Percentiles rank a stretch among this genome's conserved stretches.
Evolutionary conservation across 2,329 filamentous ascomycete genomes (phyloP).

Genomic region (Pseudogymnoascus sp.): DNA sequence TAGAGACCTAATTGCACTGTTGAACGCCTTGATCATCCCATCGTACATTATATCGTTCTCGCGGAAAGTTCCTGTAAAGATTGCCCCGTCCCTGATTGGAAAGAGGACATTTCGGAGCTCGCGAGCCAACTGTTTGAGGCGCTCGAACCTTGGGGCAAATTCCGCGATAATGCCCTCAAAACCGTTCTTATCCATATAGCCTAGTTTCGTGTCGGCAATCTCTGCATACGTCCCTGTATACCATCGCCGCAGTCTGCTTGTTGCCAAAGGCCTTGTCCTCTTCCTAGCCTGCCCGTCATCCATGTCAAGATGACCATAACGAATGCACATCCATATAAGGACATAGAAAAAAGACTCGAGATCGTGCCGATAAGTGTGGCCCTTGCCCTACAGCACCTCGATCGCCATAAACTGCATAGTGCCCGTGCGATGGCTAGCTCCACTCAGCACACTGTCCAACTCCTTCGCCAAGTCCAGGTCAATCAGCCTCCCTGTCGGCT

Average conservation of each 20-base stretch:
- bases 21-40: too few species aligned
- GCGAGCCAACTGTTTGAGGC: too few species aligned
- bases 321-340: slow-evolving; percentile 24
- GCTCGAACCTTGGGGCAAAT: too few species aligned
- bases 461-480: slow-evolving; percentile 29
- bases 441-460: slow-evolving; percentile 18
- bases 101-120: too few species aligned
- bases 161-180: slow-evolving; percentile 19
- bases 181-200: slow-evolving; percentile 15
- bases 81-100: too few species aligned
- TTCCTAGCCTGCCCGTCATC: too few species aligned
- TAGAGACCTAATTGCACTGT: too few species aligned
- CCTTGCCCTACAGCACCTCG: slow-evolving; percentile 25
- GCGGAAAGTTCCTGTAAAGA: too few species aligned
- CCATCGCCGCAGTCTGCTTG: slow-evolving; percentile 16
- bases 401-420: slow-evolving; percentile 30
- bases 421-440: slow-evolving; percentile 23
- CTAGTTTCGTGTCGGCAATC: slow-evolving; percentile 20
- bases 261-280: too few species aligned
- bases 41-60: too few species aligned
- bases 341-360: slow-evolving; percentile 29
- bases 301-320: slow-evolving; percentile 12
- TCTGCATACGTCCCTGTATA: slow-evolving; percentile 23
- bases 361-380: slow-evolving; percentile 29
- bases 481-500: slow-evolving; percentile 28